A percentile compares a stretch with the other conserved stretches of the same genome.
Evolutionary conservation across 73 alveolate genomes (phyloP).

Genomic region (Uronychia binucleata): DNA sequence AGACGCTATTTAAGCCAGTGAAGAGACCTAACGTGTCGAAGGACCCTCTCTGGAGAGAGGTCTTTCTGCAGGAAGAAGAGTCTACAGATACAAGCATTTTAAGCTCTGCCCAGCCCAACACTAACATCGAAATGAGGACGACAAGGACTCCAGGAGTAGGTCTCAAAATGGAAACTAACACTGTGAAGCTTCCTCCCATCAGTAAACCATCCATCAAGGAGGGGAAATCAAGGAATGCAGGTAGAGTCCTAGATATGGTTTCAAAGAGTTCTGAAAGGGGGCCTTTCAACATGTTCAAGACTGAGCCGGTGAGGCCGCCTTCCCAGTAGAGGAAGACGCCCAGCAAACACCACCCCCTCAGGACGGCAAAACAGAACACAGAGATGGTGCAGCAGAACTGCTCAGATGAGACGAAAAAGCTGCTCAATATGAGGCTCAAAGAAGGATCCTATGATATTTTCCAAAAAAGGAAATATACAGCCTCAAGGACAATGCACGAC

Average conservation of each 20-base stretch:
- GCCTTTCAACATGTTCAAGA: background rate
- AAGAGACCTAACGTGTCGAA: conserved; percentile 46
- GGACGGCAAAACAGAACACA: background rate
- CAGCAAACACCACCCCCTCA: background rate
- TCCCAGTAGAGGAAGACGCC: background rate
- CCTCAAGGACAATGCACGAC: background rate
- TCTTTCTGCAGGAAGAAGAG: conserved; percentile 30
- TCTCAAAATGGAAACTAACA: background rate
- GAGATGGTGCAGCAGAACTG: background rate
- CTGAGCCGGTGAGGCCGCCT: background rate
- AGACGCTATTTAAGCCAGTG: conserved; percentile 52
- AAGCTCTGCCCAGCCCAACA: background rate
- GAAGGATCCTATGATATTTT: background rate
- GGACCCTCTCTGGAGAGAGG: conserved; percentile 69
- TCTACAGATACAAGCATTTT: background rate
- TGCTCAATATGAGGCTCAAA: background rate
- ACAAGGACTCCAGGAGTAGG: background rate
- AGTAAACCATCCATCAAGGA: background rate
- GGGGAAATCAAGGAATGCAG: background rate
- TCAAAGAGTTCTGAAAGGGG: background rate
- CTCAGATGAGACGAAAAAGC: background rate
- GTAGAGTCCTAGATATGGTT: background rate
- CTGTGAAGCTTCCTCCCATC: background rate
- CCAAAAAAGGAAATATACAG: background rate
- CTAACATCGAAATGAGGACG: background rate